Evolutionary conservation across 495 filamentous ascomycete species (phyloP).

Genomic region (Hypoxylon subgilvum): DNA sequence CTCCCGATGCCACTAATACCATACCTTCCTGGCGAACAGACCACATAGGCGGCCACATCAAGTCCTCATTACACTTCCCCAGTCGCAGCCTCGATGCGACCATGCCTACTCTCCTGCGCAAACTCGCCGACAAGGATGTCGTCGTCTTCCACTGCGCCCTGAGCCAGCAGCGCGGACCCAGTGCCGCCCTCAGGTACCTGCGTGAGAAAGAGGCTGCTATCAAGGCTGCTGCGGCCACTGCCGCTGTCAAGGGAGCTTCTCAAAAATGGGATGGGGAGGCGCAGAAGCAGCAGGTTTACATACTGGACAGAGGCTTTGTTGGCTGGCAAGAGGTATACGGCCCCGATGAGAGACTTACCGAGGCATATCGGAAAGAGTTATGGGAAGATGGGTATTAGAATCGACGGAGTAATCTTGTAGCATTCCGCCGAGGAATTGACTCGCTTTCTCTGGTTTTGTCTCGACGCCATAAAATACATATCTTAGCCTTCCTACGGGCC

Average conservation of each 20-base stretch:
- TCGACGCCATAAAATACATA: too few relatives aligned
- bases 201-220: constrained; percentile 63
- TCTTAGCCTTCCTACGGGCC: too few relatives aligned
- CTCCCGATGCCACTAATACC: too few relatives aligned
- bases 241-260: constrained; percentile 17
- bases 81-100: constrained; percentile 72
- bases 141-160: constrained; percentile 97
- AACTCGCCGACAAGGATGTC: constrained; percentile 74
- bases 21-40: constrained; percentile 56
- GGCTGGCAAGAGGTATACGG: constrained; percentile 92
- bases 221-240: constrained; percentile 15
- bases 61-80: constrained; percentile 74
- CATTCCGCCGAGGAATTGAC: too few relatives aligned
- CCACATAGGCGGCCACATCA: constrained; percentile 93
- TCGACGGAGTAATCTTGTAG: too few relatives aligned
- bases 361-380: constrained; percentile 82
- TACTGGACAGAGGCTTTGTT: constrained; percentile 86
- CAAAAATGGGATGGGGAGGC: constrained; percentile 11
- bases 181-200: constrained; percentile 71
- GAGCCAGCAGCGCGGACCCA: constrained; percentile 82
- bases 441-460: too few relatives aligned
- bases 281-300: constrained; percentile 71
- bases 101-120: constrained; percentile 81
- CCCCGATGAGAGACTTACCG: constrained; percentile 78
- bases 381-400: constrained; percentile 67